Percentiles rank a stretch among this genome's conserved stretches.
Evolutionary conservation across 768 basidiomycete species (phyloP).

Genomic region (Clitopilus hobsonii): DNA sequence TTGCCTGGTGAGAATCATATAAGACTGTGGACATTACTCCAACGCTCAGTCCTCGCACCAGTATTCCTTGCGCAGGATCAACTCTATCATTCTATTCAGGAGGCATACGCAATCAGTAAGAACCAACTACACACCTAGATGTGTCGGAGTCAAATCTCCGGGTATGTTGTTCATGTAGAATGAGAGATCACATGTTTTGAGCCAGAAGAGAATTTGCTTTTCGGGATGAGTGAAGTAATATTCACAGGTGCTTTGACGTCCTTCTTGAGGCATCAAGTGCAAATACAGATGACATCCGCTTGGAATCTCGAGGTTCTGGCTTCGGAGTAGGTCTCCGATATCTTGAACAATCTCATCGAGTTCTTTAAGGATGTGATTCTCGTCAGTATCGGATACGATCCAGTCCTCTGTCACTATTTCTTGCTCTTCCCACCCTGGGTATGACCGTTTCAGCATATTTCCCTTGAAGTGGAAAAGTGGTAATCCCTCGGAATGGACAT

Average conservation of each 20-base stretch:
- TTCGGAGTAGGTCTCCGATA: neutral
- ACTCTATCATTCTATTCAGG: neutral
- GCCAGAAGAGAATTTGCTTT: neutral
- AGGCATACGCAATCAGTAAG: neutral
- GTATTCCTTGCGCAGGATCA: neutral
- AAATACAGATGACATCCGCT: neutral
- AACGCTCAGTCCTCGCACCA: too few species aligned
- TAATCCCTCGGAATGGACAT: neutral
- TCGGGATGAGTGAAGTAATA: neutral
- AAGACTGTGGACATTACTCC: too few species aligned
- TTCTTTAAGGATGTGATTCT: neutral
- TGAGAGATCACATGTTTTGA: neutral
- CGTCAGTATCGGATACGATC: neutral
- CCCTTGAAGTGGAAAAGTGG: neutral
- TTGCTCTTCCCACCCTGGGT: neutral
- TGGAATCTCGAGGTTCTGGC: neutral
- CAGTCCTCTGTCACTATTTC: neutral
- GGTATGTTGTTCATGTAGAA: neutral
- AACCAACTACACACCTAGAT: neutral
- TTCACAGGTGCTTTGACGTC: neutral
- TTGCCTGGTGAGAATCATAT: neutral
- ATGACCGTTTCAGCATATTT: neutral
- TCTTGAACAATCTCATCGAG: neutral
- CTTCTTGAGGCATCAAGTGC: neutral
- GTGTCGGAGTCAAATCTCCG: neutral